A percentile compares a stretch with the other conserved stretches of the same genome.
These are phyloP conservation scores for Xylariales sp. DNA, from an alignment of 2,329 filamentous ascomycete genomes.

Conservation along the genomic window DNA sequence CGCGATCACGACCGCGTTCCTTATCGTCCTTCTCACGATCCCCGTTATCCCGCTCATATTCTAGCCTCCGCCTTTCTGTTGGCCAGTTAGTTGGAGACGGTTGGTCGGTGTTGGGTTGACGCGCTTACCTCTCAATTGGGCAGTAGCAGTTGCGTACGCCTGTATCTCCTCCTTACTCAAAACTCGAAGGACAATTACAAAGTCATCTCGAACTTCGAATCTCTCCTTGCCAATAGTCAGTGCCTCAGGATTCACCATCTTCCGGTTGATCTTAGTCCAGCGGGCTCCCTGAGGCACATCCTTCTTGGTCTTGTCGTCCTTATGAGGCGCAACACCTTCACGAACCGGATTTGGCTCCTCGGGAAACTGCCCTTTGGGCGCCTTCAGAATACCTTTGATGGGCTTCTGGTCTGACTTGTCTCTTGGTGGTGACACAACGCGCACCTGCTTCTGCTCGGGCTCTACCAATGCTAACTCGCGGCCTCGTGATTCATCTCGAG, in stretches of 20 bases:
- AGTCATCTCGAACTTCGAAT: conserved; percentile 87
- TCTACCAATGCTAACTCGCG: conserved; percentile 32
- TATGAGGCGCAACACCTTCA: conserved; percentile 90
- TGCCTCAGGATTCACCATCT: conserved; percentile 84
- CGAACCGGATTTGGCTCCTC: conserved; percentile 79
- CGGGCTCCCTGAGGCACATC: conserved; percentile 74
- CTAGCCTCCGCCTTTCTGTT: conserved; percentile 36
- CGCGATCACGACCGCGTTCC: conserved; percentile 20
- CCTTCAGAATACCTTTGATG: conserved; percentile 81
- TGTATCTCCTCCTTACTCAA: conserved; percentile 87
- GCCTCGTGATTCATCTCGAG: conserved; percentile 33
- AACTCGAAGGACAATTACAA: conserved; percentile 87
- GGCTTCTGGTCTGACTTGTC: conserved; percentile 61
- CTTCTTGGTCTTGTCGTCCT: conserved; percentile 71
- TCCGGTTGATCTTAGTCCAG: conserved; percentile 90
- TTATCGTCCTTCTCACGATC: conserved; percentile 13
- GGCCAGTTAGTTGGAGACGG: conserved; percentile 24
- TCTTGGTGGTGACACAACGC: conserved; percentile 69
- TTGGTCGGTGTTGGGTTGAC: conserved; percentile 17
- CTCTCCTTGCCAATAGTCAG: conserved; percentile 82
- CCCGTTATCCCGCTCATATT: conserved; percentile 29
- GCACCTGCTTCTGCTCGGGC: conserved; percentile 43
- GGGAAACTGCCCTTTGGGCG: conserved; percentile 76
- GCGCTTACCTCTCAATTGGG: conserved; percentile 69
- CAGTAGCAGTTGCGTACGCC: conserved; percentile 75